Evolutionary conservation across 2,329 filamentous ascomycete species (phyloP).

Genomic region (Didymella sp.): DNA sequence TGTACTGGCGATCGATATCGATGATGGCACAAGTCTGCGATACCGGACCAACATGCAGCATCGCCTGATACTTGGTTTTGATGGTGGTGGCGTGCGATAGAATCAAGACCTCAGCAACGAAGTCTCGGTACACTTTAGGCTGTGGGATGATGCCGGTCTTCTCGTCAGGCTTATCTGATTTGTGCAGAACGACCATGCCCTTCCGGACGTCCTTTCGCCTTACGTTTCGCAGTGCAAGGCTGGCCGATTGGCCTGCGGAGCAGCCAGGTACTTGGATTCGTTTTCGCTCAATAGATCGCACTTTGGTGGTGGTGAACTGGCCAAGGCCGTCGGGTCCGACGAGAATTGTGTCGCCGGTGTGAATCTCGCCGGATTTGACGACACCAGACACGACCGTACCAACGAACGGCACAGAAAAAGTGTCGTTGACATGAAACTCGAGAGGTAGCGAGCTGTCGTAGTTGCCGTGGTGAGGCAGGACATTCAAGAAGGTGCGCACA

Average conservation of each 20-base stretch:
- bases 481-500: conserved; percentile 91
- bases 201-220: conserved; percentile 92
- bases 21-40: conserved; percentile 97
- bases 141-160: conserved; percentile 42
- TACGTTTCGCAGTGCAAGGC: conserved; percentile 87
- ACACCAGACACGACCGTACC: conserved; percentile 96
- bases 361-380: conserved; percentile 81
- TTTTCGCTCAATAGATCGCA: conserved; percentile 94
- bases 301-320: conserved; percentile 83
- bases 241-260: conserved; percentile 89
- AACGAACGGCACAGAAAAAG: conserved; percentile 95
- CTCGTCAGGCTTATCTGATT: conserved; percentile 69
- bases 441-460: conserved; percentile 86
- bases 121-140: conserved; percentile 62
- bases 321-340: conserved; percentile 91
- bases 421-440: conserved; percentile 96
- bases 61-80: conserved; percentile 95
- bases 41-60: conserved; percentile 95
- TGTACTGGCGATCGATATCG: conserved; percentile 94
- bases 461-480: conserved; percentile 90
- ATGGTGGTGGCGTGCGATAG: conserved; percentile 96
- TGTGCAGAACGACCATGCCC: conserved; percentile 95
- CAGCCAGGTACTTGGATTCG: conserved; percentile 86
- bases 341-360: conserved; percentile 86
- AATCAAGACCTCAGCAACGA: conserved; percentile 80